Base-by-base conservation (phyloP, 371 early-diverging fungal species). In the Dichotomocladium elegans region DNA sequence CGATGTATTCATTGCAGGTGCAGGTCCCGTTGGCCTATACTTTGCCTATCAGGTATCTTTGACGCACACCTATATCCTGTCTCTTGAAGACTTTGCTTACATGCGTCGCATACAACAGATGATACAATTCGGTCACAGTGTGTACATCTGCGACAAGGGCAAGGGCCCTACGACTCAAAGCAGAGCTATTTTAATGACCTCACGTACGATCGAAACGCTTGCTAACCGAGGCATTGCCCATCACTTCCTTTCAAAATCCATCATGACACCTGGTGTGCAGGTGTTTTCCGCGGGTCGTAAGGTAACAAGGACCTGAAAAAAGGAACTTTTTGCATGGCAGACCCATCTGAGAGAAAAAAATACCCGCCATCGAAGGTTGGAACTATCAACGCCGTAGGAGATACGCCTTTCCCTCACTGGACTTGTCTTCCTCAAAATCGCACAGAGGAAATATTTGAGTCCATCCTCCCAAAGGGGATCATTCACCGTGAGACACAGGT, bases 1-100 rank as follows among this genome's bases (percentile, higher is more conserved):
- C 27, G 77, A 76, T 41, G 53, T 70, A 22, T 21, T 76, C 29
- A 57, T 76, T 31, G 58, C 60, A 57, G 77, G 77, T 24, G 72
- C 73, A 27, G 77, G 77, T 5, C 77, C 77, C 4, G 69, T 68
- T 11, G 77, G 77, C n/a, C 54, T 66, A 1, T 76, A 62, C 21
- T 63, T 72, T 53, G 64, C 70, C 4, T 72, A 72, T 26, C 53
- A 56, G 56, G 56, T 56, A 49, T n/a, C n/a, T n/a, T n/a, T n/a
- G n/a, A n/a, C n/a, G n/a, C n/a, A n/a, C n/a, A n/a, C 11, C 3
- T 27, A 25, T 9, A 0, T 24, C 4, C 15, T 8, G 4, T 41
- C 6, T 11, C n/a, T 12, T n/a, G n/a, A n/a, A n/a, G n/a, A n/a
- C n/a, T n/a, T n/a, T n/a, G n/a, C n/a, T 21, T 21, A 43, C 26